Evolutionary conservation across 2,329 filamentous ascomycete genomes (phyloP).

Genomic region (Apiospora hydei): DNA sequence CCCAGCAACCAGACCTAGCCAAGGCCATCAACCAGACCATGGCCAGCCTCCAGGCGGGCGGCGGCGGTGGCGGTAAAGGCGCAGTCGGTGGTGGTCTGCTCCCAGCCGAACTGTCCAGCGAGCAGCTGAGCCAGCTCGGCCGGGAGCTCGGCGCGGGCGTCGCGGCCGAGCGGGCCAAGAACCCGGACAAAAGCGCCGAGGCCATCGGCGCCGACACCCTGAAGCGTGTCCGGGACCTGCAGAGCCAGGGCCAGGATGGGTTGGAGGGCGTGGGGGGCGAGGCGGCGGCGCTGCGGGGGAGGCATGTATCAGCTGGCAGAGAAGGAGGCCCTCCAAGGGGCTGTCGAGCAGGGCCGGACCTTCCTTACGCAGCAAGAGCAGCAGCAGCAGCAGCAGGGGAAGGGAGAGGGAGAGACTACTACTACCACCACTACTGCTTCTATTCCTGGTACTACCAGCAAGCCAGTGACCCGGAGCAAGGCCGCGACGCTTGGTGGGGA

Average conservation of each 20-base stretch:
- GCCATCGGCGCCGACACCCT: conserved; percentile 11
- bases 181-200: not conserved
- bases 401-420: not conserved
- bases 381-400: not conserved
- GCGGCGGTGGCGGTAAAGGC: not conserved
- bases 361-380: not conserved
- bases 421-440: not conserved
- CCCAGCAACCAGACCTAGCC: not conserved
- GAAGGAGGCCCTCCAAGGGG: not conserved
- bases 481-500: not conserved
- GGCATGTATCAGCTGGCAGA: not conserved
- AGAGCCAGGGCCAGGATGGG: not conserved
- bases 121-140: not conserved
- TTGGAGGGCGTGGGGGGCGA: not conserved
- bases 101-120: not conserved
- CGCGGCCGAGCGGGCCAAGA: conserved; percentile 6
- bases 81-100: not conserved
- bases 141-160: not conserved
- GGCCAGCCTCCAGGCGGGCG: not conserved
- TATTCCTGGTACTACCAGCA: not conserved
- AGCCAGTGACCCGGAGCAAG: not conserved
- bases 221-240: not conserved
- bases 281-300: not conserved
- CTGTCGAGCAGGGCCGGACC: not conserved
- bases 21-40: not conserved